Evolutionary conservation across 495 filamentous ascomycete genomes (phyloP), one percentile per base, ranked within the genome.

Genomic region (Penicillium pulvis): DNA sequence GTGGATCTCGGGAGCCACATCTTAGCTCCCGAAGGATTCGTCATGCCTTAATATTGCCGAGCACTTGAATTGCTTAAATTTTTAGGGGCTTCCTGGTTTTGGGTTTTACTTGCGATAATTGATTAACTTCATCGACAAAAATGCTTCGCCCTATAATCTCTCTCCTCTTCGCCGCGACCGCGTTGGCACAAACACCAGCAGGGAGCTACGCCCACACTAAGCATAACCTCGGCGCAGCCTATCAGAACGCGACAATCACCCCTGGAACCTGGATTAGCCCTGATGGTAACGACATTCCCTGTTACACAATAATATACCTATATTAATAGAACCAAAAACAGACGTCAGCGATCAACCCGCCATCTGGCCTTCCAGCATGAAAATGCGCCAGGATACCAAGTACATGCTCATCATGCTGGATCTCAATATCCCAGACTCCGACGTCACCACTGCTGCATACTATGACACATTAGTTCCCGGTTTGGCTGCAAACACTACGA

Each of bases 371-470:
- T n/a, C 45, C 4, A 48, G 41, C 23, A 42, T 31, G 12, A 26
- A 51, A 43, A 49, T 31, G 23, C 46, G n/a, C 23, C 14, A 43
- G 17, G 46, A 57, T 20, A 43, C 16, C 14, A 57, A 48, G 5
- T 57, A 51, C 35, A 57, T 57, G 46, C 39, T 57, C 35, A 30
- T 57, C 20, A 57, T 51, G 55, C 35, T 57, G 45, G 55, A 57
- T 33, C 42, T 57, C 4, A 57, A 57, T 23, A 57, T 57, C 17
- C 55, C 55, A 0, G 55, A 57, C 26, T 57, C 55, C 35, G 55
- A 57, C n/a, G 55, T 57, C n/a, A 57, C 55, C 4, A 57, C 55
- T 3, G 20, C 55, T 6, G 46, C 35, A 35, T 31, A 57, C 24
- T 57, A 51, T 49, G 47, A 50, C 35, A 57, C 33, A 8, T 39